These are phyloP conservation scores for Paracoccidioides brasiliensis DNA, from an alignment of 2,329 filamentous ascomycete genomes.

Conservation along the genomic window DNA sequence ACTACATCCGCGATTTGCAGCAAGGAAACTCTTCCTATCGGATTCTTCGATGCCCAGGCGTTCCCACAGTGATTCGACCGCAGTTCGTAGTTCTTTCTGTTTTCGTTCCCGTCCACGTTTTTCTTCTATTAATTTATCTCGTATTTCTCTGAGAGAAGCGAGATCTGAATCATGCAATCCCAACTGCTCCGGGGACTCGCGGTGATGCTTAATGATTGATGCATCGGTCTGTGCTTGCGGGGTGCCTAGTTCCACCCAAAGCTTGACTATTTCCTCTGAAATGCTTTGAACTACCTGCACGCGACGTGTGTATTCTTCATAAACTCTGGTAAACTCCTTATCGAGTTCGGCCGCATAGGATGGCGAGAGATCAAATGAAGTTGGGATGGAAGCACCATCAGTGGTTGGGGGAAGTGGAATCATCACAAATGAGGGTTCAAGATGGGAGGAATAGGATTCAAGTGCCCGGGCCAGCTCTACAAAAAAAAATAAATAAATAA, in stretches of 20 bases:
- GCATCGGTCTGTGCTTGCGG: slow-evolving; percentile 86
- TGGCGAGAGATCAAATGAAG: slow-evolving; percentile 83
- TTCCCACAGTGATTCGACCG: slow-evolving; percentile 81
- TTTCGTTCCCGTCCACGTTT: slow-evolving; percentile 72
- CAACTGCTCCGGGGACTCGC: slow-evolving; percentile 83
- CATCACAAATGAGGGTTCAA: slow-evolving; percentile 77
- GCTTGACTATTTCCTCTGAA: slow-evolving; percentile 74
- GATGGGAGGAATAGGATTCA: slow-evolving; percentile 89
- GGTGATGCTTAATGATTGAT: slow-evolving; percentile 75
- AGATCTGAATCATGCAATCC: slow-evolving; percentile 84
- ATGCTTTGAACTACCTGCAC: slow-evolving; percentile 60
- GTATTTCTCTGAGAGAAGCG: slow-evolving; percentile 54
- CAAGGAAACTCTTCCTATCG: slow-evolving; percentile 75
- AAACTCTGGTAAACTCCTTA: slow-evolving; percentile 81
- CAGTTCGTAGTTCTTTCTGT: slow-evolving; percentile 59
- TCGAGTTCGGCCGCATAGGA: slow-evolving; percentile 79
- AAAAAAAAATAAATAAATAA: neutral
- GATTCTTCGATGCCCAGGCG: slow-evolving; percentile 70
- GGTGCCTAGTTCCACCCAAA: slow-evolving; percentile 92
- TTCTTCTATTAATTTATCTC: slow-evolving; percentile 75
- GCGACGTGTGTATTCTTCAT: slow-evolving; percentile 87
- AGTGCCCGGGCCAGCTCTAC: slow-evolving; percentile 83
- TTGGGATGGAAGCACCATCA: slow-evolving; percentile 60
- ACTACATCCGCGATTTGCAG: slow-evolving; percentile 79
- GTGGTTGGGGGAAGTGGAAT: slow-evolving; percentile 74